phyloP scores from a whole-genome alignment of 495 filamentous ascomycete genomes.

The Aspergillus funiculosus region DNA sequence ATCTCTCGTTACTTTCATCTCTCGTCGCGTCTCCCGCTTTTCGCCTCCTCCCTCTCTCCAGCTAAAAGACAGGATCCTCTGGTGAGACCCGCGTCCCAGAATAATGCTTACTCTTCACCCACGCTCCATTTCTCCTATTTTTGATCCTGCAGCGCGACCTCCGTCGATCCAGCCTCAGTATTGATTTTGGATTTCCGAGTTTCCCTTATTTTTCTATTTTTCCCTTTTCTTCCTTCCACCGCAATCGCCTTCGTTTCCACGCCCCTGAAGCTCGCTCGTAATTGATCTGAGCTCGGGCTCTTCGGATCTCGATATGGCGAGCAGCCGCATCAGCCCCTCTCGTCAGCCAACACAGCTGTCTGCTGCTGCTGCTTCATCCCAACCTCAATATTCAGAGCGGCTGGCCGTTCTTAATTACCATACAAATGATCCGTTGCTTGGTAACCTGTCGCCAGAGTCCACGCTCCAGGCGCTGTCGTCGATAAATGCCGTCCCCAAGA shows the following conservation, averaged over 20 bases:
- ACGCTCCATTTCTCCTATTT: conserved; percentile 13
- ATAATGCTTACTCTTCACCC: conserved; percentile 27
- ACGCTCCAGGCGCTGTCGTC: conserved; percentile 50
- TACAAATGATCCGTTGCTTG: conserved; percentile 46
- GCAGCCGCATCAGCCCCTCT: conserved; percentile 25
- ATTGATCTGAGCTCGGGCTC: conserved; percentile 6
- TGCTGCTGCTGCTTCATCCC: conserved; percentile 24
- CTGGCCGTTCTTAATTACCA: conserved; percentile 26
- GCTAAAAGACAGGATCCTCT: not conserved
- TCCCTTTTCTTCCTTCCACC: not conserved
- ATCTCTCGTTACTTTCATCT: not conserved
- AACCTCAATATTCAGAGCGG: conserved; percentile 27
- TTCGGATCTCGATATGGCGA: conserved; percentile 46
- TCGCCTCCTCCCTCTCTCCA: not conserved
- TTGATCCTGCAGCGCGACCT: conserved; percentile 20
- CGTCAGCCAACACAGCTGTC: conserved; percentile 29
- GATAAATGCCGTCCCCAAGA: conserved; percentile 51
- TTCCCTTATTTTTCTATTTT: conserved; percentile 1
- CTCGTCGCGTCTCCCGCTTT: not conserved
- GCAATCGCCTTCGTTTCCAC: conserved; percentile 1
- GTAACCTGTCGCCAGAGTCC: conserved; percentile 50
- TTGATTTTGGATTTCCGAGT: conserved; percentile 9
- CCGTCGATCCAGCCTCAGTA: conserved; percentile 16
- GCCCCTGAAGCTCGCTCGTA: not conserved
- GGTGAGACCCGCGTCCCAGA: conserved; percentile 26